Evolutionary conservation across 176 grass and related monocot species (phyloP), one percentile per base, ranked within the genome.

Genomic region (Typha latifolia): DNA sequence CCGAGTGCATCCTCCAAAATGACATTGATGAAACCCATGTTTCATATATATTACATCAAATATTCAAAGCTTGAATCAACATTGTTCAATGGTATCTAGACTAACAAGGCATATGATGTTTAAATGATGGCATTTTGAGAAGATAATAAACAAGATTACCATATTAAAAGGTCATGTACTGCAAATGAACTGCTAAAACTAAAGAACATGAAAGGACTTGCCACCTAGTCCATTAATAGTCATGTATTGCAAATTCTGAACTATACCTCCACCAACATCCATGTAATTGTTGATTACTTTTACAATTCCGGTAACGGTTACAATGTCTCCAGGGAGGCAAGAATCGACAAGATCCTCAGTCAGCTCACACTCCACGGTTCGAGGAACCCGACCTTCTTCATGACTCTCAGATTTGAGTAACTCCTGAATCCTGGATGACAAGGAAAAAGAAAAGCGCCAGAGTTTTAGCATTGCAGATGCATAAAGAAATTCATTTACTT

Each of bases 341-440:
- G 82, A 97, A 77, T 97, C 88, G 47, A 97, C 93, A 32, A 97
- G 88, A 78, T 97, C 93, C 73, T 97, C 85, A 53, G 80, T 82
- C 67, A 97, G 75, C 66, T 97, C 93, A 75, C 93, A 97, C 24
- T 96, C 93, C 63, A 97, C 55, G 14, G 82, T 97, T 27, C 93
- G 61, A 56, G 93, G 88, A 21, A 91, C 83, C 69, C 88, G 83
- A 37, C 85, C 93, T 83, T 91, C 88, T 83, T 97, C 93, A 32
- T 75, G 93, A 63, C 65, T 89, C 50, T 75, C 80, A 79, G 65
- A 32, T 47, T 65, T 82, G 47, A 70, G 66, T 74, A 89, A 65
- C 72, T 97, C 93, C 62, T 91, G 93, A 56, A 97, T 74, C 79
- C 88, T 97, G 74, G 51, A 68, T 66, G 29, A 52, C 5, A 68